A percentile compares a stretch with the other conserved stretches of the same genome.
These are phyloP conservation scores for Crucibulum laeve DNA, from an alignment of 768 basidiomycete species.

Conservation along the genomic window DNA sequence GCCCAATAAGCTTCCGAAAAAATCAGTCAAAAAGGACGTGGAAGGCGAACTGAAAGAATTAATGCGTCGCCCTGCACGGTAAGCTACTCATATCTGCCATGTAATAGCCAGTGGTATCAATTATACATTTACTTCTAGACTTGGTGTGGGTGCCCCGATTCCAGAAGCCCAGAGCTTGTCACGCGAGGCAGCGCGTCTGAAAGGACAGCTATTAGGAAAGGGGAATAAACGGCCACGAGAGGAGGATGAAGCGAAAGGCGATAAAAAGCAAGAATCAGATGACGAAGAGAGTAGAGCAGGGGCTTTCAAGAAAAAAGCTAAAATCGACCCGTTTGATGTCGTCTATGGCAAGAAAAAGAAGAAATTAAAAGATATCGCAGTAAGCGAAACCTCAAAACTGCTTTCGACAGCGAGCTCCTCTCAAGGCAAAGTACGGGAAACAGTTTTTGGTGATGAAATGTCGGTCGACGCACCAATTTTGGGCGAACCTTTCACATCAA, in stretches of 20 bases:
- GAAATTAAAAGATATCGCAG: slow-evolving; percentile 18
- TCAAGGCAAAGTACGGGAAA: background rate
- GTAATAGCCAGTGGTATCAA: slow-evolving; percentile 9
- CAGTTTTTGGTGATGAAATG: too few species aligned
- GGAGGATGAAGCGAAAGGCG: slow-evolving; percentile 30
- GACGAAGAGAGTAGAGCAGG: slow-evolving; percentile 59
- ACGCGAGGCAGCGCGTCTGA: slow-evolving; percentile 59
- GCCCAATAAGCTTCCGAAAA: slow-evolving; percentile 37
- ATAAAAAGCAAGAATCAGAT: slow-evolving; percentile 21
- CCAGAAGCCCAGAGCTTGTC: slow-evolving; percentile 41
- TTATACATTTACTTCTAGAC: slow-evolving; percentile 28
- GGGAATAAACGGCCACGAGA: slow-evolving; percentile 43
- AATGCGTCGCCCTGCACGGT: slow-evolving; percentile 72
- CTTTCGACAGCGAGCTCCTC: background rate
- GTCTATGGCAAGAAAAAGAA: slow-evolving; percentile 43
- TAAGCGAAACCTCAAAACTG: slow-evolving; percentile 2
- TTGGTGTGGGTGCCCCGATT: slow-evolving; percentile 70
- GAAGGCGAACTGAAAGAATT: slow-evolving; percentile 62
- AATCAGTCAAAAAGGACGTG: slow-evolving; percentile 27
- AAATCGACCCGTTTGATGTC: slow-evolving; percentile 53
- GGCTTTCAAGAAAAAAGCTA: slow-evolving; percentile 55
- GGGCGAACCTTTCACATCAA: too few species aligned
- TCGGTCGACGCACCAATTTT: too few species aligned
- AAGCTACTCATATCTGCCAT: too few species aligned
- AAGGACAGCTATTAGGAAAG: slow-evolving; percentile 49